Conservation (phyloP, 257 asterid genomes). For the Oldenlandia corymbosa region DNA sequence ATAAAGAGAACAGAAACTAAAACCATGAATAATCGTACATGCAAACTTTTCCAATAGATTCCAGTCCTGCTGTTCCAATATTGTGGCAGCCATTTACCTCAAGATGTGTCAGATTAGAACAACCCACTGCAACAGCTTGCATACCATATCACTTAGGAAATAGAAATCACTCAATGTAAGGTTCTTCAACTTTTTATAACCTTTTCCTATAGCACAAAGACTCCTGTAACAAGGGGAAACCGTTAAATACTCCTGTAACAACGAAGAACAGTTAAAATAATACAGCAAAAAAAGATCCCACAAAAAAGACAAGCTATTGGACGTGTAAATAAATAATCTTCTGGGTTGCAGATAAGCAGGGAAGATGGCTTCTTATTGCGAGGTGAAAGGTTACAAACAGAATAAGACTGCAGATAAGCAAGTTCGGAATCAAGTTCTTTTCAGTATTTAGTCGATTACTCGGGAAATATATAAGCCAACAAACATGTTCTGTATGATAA, state of each 20-base stretch:
- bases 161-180: conserved; percentile 77
- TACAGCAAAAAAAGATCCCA: background rate
- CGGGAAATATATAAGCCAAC: no score
- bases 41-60: conserved; percentile 75
- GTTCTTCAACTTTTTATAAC: conserved; percentile 73
- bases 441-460: no score
- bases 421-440: no score
- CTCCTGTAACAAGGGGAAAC: conserved; percentile 45
- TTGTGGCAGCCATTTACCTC: conserved; percentile 90
- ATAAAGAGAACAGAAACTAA: conserved; percentile 19
- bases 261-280: no score
- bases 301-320: background rate
- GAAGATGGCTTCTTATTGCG: no score
- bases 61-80: conserved; percentile 74
- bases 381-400: no score
- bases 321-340: background rate
- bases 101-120: conserved; percentile 69
- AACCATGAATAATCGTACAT: conserved; percentile 33
- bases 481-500: background rate
- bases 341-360: background rate
- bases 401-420: no score
- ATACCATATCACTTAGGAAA: conserved; percentile 65
- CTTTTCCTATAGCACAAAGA: conserved; percentile 72
- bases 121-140: conserved; percentile 69
- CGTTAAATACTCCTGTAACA: conserved; percentile 17